phyloP scores from a whole-genome alignment of 2,329 filamentous ascomycete species.

The Lithohypha guttulata region DNA sequence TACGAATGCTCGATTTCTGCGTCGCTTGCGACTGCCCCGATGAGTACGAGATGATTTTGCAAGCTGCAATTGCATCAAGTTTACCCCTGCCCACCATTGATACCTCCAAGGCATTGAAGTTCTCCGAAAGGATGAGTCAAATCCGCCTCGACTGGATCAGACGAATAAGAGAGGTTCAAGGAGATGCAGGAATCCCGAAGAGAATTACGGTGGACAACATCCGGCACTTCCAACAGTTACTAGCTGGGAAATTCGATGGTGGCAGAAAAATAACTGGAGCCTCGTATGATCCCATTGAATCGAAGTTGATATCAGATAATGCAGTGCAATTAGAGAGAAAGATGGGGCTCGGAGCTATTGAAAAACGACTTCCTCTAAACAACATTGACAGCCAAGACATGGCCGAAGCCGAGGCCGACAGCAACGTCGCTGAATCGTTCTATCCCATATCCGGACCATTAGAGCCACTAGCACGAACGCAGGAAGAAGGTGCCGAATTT shows the following conservation, averaged over 20 bases:
- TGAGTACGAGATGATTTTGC: slow-evolving; percentile 16
- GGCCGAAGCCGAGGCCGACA: too few species aligned
- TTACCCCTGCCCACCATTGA: slow-evolving; percentile 11
- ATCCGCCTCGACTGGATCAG: slow-evolving; percentile 3
- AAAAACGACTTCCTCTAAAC: too few species aligned
- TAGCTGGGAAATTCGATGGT: background rate
- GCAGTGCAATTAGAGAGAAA: too few species aligned
- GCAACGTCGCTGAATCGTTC: too few species aligned
- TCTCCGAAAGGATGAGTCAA: slow-evolving; percentile 1
- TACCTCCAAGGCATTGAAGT: background rate
- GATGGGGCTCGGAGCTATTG: too few species aligned
- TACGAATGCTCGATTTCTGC: slow-evolving; percentile 20
- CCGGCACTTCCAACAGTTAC: background rate
- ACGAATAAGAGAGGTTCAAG: background rate
- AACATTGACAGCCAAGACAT: too few species aligned
- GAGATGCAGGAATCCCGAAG: background rate
- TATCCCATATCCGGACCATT: too few species aligned
- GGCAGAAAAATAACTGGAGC: too few species aligned
- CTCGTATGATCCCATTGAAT: too few species aligned
- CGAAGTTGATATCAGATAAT: too few species aligned
- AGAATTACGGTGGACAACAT: background rate
- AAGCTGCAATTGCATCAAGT: slow-evolving; percentile 14
- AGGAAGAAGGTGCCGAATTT: too few species aligned
- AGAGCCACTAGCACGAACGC: too few species aligned
- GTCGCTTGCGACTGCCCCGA: slow-evolving; percentile 16